Evolutionary conservation across 2,329 filamentous ascomycete species (phyloP).

Genomic region (Periconia digitata): DNA sequence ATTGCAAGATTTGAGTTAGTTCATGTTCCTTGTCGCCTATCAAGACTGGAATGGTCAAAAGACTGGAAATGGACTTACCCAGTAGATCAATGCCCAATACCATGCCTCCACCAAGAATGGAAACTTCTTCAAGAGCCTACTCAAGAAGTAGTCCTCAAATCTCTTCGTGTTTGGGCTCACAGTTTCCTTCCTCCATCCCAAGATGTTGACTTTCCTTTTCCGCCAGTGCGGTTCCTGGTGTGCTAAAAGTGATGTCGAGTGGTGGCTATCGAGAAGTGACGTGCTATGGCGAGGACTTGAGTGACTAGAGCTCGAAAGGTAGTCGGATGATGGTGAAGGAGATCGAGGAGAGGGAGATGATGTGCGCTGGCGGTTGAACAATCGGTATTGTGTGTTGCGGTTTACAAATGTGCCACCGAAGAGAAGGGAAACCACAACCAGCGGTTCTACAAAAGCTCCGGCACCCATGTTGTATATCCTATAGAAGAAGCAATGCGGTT

Average conservation of each 20-base stretch:
- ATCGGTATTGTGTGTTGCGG: conserved; percentile 48
- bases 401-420: conserved; percentile 66
- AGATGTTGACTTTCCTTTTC: conserved; percentile 51
- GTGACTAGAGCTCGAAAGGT: conserved; percentile 42
- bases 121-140: conserved; percentile 65
- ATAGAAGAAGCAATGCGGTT: not conserved
- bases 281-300: conserved; percentile 40
- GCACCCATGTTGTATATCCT: conserved; percentile 50
- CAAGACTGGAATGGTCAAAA: not conserved
- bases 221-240: conserved; percentile 52
- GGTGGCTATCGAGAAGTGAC: conserved; percentile 30
- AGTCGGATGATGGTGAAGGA: conserved; percentile 39
- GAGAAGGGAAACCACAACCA: conserved; percentile 61
- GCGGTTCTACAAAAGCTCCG: conserved; percentile 62
- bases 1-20: conserved; percentile 8
- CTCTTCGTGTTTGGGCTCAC: conserved; percentile 63
- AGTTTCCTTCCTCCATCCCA: conserved; percentile 52
- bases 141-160: conserved; percentile 63
- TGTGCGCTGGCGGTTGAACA: conserved; percentile 32
- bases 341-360: conserved; percentile 28
- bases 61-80: conserved; percentile 56
- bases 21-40: not conserved
- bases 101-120: conserved; percentile 74
- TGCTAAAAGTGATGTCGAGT: conserved; percentile 47
- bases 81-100: conserved; percentile 78